phyloP scores from a whole-genome alignment of 805 yeast genomes.

The Vanderwaltozyma verrucispora region DNA sequence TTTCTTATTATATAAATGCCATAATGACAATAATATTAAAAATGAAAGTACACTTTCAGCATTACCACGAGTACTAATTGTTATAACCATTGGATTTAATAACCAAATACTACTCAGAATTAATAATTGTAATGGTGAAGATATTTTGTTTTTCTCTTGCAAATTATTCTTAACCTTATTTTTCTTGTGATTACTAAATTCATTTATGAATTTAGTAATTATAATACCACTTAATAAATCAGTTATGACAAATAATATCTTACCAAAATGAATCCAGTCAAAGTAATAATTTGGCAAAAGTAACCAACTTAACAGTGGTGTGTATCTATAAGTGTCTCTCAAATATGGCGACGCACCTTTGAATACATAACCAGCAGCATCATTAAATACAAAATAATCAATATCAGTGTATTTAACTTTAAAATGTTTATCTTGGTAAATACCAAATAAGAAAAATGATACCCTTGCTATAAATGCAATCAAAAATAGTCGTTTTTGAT shows the following conservation, averaged over 20 bases:
- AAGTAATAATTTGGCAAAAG: slow-evolving; percentile 52
- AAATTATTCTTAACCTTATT: too few relatives aligned
- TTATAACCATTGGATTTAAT: slow-evolving; percentile 87
- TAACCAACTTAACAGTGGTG: slow-evolving; percentile 83
- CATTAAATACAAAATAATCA: slow-evolving; percentile 88
- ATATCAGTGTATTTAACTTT: slow-evolving; percentile 85
- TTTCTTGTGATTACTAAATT: too few relatives aligned
- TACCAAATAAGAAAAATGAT: slow-evolving; percentile 64
- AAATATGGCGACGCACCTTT: slow-evolving; percentile 58
- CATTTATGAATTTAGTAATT: slow-evolving; percentile 35
- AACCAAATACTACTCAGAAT: slow-evolving; percentile 63
- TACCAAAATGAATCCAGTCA: slow-evolving; percentile 61
- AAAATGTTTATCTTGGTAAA: slow-evolving; percentile 75
- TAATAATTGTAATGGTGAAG: slow-evolving; percentile 14
- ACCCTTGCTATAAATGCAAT: slow-evolving; percentile 35
- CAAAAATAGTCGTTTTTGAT: neutral
- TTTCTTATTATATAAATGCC: slow-evolving; percentile 30
- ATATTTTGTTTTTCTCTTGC: too few relatives aligned
- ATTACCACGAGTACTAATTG: slow-evolving; percentile 88
- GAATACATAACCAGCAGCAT: slow-evolving; percentile 69
- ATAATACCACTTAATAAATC: slow-evolving; percentile 75
- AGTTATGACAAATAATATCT: slow-evolving; percentile 61
- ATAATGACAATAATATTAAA: slow-evolving; percentile 51
- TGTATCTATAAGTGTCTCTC: slow-evolving; percentile 86
- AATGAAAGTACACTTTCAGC: slow-evolving; percentile 85